Evolutionary conservation across 495 filamentous ascomycete genomes (phyloP).

Genomic region (Aspergillus egyptiacus): DNA sequence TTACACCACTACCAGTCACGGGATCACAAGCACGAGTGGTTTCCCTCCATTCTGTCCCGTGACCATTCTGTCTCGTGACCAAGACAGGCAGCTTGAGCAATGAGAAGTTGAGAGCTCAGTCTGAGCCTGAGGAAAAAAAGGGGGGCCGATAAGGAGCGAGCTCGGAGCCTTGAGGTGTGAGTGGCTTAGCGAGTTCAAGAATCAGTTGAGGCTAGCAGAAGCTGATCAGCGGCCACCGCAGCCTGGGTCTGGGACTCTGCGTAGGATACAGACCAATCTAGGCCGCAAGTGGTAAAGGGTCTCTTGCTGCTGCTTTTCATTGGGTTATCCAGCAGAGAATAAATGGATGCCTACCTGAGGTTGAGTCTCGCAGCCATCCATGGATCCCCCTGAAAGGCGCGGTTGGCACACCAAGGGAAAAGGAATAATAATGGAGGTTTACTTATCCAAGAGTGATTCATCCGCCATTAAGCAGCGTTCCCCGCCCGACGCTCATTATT

Average conservation of each 20-base stretch:
- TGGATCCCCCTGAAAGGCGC: slow-evolving; percentile 7
- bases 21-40: no score
- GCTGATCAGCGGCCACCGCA: slow-evolving; percentile 13
- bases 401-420: background rate
- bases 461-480: slow-evolving; percentile 17
- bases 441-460: slow-evolving; percentile 15
- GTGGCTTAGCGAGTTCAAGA: no score
- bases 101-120: no score
- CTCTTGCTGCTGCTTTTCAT: background rate
- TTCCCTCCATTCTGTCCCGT: no score
- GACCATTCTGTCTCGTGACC: background rate
- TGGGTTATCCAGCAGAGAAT: slow-evolving; percentile 7
- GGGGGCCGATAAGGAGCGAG: slow-evolving; percentile 18
- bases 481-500: slow-evolving; percentile 8
- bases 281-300: slow-evolving; percentile 14
- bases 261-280: slow-evolving; percentile 13
- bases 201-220: no score
- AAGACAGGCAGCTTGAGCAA: no score
- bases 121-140: background rate
- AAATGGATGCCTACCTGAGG: slow-evolving; percentile 19
- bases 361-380: slow-evolving; percentile 15
- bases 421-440: slow-evolving; percentile 11
- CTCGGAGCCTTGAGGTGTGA: slow-evolving; percentile 9
- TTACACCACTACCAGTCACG: background rate
- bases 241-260: no score